Evolutionary conservation across 768 basidiomycete genomes (phyloP).

Genomic region (Amyloporia xantha): DNA sequence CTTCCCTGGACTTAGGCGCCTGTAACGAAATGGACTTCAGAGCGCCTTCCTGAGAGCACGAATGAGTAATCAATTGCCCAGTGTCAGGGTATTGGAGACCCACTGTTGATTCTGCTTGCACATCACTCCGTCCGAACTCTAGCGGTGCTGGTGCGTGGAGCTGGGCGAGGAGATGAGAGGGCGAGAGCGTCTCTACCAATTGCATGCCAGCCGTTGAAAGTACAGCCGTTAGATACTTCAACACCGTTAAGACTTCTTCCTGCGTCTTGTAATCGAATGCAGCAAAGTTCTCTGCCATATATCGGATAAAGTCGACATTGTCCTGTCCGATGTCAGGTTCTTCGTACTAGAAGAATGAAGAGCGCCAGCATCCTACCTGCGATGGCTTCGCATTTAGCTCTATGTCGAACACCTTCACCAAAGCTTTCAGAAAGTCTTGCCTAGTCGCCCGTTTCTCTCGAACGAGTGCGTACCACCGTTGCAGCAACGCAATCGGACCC

Average conservation of each 20-base stretch:
- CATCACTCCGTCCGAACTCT: too few species aligned
- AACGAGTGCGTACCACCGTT: conserved; percentile 87
- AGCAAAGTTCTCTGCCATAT: conserved; percentile 93
- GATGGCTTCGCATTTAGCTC: conserved; percentile 46
- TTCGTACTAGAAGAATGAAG: too few species aligned
- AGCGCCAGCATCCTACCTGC: conserved; percentile 35
- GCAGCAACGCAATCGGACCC: conserved; percentile 66
- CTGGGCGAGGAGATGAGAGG: conserved; percentile 60
- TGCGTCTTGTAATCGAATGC: conserved; percentile 91
- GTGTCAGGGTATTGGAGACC: too few species aligned
- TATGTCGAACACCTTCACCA: conserved; percentile 82
- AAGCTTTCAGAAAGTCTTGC: conserved; percentile 80
- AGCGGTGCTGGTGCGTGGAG: conserved; percentile 35
- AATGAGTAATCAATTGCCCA: too few species aligned
- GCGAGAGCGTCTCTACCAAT: conserved; percentile 67
- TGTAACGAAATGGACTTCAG: too few species aligned
- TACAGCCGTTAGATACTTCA: conserved; percentile 69
- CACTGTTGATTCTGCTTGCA: too few species aligned
- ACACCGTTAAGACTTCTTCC: conserved; percentile 85
- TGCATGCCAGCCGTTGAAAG: conserved; percentile 80
- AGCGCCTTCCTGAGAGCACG: too few species aligned
- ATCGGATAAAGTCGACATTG: conserved; percentile 81
- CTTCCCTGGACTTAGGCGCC: too few species aligned
- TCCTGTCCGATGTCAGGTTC: conserved; percentile 42
- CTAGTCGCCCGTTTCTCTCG: conserved; percentile 84